Evolutionary conservation across 2,329 filamentous ascomycete species (phyloP), one percentile per base, ranked within the genome.

Genomic region (Coleophoma eucalyptorum): DNA sequence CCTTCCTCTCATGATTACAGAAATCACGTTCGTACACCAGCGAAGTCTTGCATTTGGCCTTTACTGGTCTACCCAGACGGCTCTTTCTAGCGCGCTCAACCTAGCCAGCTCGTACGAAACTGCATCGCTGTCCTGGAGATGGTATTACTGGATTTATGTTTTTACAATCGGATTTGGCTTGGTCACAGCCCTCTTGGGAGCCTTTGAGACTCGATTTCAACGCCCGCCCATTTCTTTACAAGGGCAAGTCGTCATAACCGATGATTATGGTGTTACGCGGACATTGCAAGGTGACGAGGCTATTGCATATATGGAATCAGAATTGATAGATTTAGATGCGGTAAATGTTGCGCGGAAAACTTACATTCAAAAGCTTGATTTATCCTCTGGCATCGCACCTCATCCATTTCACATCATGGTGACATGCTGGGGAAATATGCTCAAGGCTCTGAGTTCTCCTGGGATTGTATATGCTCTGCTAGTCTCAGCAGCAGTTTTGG

Each of bases 141-240:
- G 68, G 67, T 72, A 69, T 55, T 73, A 72, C 46, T 70, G 67
- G 66, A 61, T 72, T 1, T 68, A 69, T 18, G 63, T 62, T 10
- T 68, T 70, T 41, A 62, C 69, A 5, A 56, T 66, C 7, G 67
- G 58, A 11, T 47, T 65, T 5, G 67, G 69, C 1, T 56, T 71
- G 10, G 44, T 76, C 54, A 49, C 72, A 26, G 56, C 69, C 52
- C 42, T 72, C 57, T 64, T 72, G 54, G 47, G 66, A 49, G 58
- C 69, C 49, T 66, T 75, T 52, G 65, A 78, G 65, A 65, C 70
- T 0, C 60, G 62, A 16, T 72, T 68, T 51, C 52, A 62, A 12
- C 66, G 69, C 1, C 62, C 62, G 0, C 59, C 67, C 0, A 61
- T 65, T n/a, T 58, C 61, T 2, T 16, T 70, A 11, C 61, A 69